Base-by-base conservation (phyloP, 1,284 basidiomycete genomes). In the Tilletiopsis washingtonensis region DNA sequence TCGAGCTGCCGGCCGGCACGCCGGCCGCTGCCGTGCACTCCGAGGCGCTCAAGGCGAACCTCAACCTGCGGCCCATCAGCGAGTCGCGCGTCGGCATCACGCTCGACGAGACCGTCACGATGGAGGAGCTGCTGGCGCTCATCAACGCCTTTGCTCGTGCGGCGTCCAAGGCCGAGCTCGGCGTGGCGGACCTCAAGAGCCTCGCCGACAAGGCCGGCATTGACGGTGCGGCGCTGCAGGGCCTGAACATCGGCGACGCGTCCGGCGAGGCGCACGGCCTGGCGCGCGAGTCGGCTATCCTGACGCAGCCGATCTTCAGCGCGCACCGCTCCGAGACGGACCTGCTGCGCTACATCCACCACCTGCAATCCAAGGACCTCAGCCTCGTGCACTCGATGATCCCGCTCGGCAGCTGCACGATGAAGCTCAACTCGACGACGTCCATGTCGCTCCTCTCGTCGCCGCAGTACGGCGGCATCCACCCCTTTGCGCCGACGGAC, bases 351-450 rank as follows among this genome's bases (percentile, higher is more conserved):
- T 71, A 96, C 77, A 88, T 98, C 73, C 83, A 90, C 76, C 84
- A 89, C 63, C 81, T 98, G 41, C 88, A 93, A 62, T 83, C 84
- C 49, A 97, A 97, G 78, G 93, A 98, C 74, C 81, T 97, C 50
- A 88, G 88, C 26, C 84, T 98, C 29, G 86, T 88, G 5, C 91
- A 98, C 73, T 84, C 88, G 36, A 97, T 97, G 90, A 96, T 96
- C 66, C 87, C 94, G 4, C 82, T 98, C 12, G 93, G 93, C 49
- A 93, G 71, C 26, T 77, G 75, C 66, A 76, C 75, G 11, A 75
- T 76, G 75, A 76, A 74, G 78, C 64, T 71, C 50, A 71, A 71
- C 57, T 61, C 64, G 23, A 62, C 68, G 1, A 91, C 88, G 42
- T 91, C 89, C 61, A 96, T 98, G 91, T 85, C 87, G 49, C 91